phyloP scores from a whole-genome alignment of 306 rosid species.

The Comarum palustre region DNA sequence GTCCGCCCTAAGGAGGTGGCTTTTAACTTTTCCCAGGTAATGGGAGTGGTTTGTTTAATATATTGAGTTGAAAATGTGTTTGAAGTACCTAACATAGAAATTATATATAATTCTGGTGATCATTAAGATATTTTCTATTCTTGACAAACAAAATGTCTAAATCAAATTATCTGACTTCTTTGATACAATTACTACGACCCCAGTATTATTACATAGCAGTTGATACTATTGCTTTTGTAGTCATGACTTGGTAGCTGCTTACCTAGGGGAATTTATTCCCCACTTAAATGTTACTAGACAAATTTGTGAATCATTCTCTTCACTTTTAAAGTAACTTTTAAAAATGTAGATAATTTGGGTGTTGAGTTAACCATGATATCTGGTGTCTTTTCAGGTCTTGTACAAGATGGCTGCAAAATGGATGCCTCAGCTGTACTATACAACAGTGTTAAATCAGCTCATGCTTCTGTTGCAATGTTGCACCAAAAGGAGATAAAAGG shows the following conservation, averaged over 20 bases:
- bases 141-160: not conserved
- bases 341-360: conserved; percentile 2
- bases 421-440: conserved; percentile 85
- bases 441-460: conserved; percentile 86
- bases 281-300: not conserved
- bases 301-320: not conserved
- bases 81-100: not conserved
- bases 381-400: conserved; percentile 55
- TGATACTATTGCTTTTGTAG: not conserved
- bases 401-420: conserved; percentile 84
- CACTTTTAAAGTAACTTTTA: not conserved
- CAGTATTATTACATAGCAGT: not conserved
- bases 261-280: not conserved
- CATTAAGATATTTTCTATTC: not conserved
- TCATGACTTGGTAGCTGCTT: not conserved
- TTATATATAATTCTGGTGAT: not conserved
- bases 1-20: not conserved
- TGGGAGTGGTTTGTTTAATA: not conserved
- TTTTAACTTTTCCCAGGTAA: not conserved
- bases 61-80: not conserved
- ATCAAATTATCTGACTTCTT: not conserved
- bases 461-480: conserved; percentile 66
- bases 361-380: conserved; percentile 14
- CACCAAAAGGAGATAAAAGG: conserved; percentile 73
- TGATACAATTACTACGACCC: not conserved